Base-by-base conservation (phyloP, 208 protist genomes). In the Leishmania gerbilli region DNA sequence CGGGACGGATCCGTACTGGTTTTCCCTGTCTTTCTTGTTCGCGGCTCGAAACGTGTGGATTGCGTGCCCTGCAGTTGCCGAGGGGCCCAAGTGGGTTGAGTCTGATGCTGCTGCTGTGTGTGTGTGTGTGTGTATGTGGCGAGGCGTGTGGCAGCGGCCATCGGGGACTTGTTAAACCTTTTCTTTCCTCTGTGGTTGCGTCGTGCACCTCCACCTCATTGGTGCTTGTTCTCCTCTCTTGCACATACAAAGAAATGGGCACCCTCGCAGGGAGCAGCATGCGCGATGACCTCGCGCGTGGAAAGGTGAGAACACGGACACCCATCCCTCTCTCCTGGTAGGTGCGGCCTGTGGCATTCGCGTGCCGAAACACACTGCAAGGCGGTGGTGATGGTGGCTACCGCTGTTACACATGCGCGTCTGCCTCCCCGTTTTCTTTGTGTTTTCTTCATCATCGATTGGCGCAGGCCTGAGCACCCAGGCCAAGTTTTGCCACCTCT, bases 341-440 rank as follows among this genome's bases (percentile, higher is more conserved):
- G 64, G 5, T 42, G 11, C 2, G 34, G 34, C 64, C 34, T 68
- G 27, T 24, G 34, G 31, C 64, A 31, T 9, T 9, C 11, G 4
- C n/a, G 58, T 34, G 58, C 27, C 58, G n/a, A 64, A 17, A 11
- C 58, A 27, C 58, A 34, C n/a, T 64, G n/a, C 58, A 64, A 6
- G 27, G 58, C 34, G 58, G 58, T 64, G 58, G 27, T 55, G 51
- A 21, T 64, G 58, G 58, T 64, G n/a, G 42, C 24, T 51, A 60
- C 71, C 47, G 3, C 71, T 55, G 47, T 17, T 37, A 45, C 51
- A 31, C 13, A 2, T 64, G 45, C 49, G 49, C 31, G 24, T 79
- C 67, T 21, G 51, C 34, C 15, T 80, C 2, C 71, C 71, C 34
- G 71, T 81, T 84, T 68, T 78, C 67, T 80, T 9, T 77, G 37